Percentiles rank a stretch among this genome's conserved stretches.
Evolutionary conservation across 1,284 basidiomycete species (phyloP).

Genomic region (Tausonia pullulans): DNA sequence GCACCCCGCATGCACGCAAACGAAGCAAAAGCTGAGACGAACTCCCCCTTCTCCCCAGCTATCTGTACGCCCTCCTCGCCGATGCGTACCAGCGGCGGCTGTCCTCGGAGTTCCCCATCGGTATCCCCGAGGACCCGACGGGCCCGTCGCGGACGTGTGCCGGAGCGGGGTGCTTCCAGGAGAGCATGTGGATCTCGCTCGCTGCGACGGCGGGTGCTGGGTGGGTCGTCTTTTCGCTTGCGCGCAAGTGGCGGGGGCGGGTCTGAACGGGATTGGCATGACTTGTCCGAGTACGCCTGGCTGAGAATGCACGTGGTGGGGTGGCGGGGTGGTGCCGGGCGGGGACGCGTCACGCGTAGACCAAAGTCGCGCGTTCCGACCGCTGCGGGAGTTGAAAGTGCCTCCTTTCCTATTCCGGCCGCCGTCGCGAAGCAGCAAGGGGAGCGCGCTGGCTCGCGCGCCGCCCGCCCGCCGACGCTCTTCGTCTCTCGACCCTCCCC

Average conservation of each 20-base stretch:
- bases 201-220: not conserved
- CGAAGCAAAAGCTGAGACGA: no score
- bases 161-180: slow-evolving; percentile 2
- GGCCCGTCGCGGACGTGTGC: not conserved
- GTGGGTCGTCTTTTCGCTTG: not conserved
- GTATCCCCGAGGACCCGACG: slow-evolving; percentile 1
- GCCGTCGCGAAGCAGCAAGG: not conserved
- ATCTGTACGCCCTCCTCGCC: slow-evolving; percentile 10
- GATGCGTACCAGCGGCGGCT: not conserved
- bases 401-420: no score
- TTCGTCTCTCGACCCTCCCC: not conserved
- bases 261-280: not conserved
- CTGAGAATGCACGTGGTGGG: no score
- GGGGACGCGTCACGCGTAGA: no score
- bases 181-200: not conserved
- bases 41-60: not conserved
- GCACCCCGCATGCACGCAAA: no score
- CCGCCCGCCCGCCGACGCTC: no score
- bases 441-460: not conserved
- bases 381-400: not conserved
- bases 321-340: no score
- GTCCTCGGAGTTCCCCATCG: not conserved
- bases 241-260: not conserved
- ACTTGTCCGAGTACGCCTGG: no score
- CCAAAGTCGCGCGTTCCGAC: no score